These are phyloP conservation scores for Candida vartiovaarae DNA, from an alignment of 805 yeast genomes.

Conservation along the genomic window DNA sequence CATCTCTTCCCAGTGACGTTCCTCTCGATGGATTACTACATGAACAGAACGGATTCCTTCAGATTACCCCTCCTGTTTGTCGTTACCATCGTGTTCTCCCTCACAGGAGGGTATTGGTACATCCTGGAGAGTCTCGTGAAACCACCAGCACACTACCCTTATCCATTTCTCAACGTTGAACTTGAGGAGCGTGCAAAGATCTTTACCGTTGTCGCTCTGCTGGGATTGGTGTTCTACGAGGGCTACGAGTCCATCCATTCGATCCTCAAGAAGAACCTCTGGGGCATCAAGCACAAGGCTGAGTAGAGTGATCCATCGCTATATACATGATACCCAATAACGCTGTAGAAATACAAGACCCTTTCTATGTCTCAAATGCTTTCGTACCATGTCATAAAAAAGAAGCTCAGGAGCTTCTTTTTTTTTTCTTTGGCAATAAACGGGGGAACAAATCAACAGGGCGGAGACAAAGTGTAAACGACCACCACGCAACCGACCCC, in stretches of 20 bases:
- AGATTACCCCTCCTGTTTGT: constrained; percentile 30
- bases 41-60: constrained; percentile 42
- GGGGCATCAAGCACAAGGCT: constrained; percentile 3
- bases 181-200: constrained; percentile 38
- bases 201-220: constrained; percentile 37
- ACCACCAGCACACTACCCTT: constrained; percentile 49
- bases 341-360: no score
- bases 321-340: no score
- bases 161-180: constrained; percentile 56
- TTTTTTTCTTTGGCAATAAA: no score
- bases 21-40: constrained; percentile 47
- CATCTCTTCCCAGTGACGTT: constrained; percentile 53
- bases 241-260: constrained; percentile 25
- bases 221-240: constrained; percentile 29
- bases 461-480: no score
- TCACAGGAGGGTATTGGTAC: constrained; percentile 47
- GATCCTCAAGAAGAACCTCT: constrained; percentile 3
- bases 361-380: no score
- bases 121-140: constrained; percentile 43
- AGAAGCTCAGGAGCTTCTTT: no score
- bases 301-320: neutral
- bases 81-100: constrained; percentile 28
- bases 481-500: no score
- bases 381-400: no score
- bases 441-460: no score